A percentile compares a stretch with the other conserved stretches of the same genome.
phyloP scores from a whole-genome alignment of 306 rosid genomes.

The Trifolium subterraneum region DNA sequence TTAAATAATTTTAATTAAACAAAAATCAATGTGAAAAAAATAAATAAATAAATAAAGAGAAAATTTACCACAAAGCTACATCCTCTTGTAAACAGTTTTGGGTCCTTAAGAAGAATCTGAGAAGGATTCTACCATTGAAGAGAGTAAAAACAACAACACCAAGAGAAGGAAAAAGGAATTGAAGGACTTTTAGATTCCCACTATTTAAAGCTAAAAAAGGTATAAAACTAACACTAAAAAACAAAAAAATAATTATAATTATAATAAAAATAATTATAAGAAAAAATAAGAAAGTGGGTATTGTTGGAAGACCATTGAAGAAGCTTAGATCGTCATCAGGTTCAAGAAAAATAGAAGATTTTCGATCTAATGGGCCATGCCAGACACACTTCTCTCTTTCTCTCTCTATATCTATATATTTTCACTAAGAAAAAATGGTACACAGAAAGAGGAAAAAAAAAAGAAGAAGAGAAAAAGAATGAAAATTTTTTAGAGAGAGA shows the following conservation, averaged over 20 bases:
- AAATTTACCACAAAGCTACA: conserved; percentile 89
- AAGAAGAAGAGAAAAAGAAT: not conserved
- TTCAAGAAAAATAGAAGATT: conserved; percentile 70
- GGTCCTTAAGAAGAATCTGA: conserved; percentile 57
- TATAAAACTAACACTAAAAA: conserved; percentile 41
- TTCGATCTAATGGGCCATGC: conserved; percentile 99
- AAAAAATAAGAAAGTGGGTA: conserved; percentile 59
- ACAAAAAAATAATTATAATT: conserved; percentile 43
- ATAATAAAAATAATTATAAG: conserved; percentile 25
- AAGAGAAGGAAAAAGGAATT: conserved; percentile 42
- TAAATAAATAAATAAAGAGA: conserved; percentile 43
- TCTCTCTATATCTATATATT: conserved; percentile 46
- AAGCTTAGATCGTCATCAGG: conserved; percentile 78
- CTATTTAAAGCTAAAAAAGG: conserved; percentile 45
- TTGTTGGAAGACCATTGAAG: conserved; percentile 67
- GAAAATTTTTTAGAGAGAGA: conserved; percentile 42
- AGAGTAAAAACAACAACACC: conserved; percentile 36
- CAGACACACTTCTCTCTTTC: conserved; percentile 46
- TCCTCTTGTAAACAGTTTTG: conserved; percentile 47
- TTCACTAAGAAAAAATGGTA: conserved; percentile 39
- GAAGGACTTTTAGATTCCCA: conserved; percentile 43
- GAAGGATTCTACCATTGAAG: conserved; percentile 61
- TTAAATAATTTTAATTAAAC: conserved; percentile 6
- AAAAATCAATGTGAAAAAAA: no score
- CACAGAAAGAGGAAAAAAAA: conserved; percentile 34